Evolutionary conservation across 2,329 filamentous ascomycete species (phyloP), one percentile per base, ranked within the genome.

Genomic region (Ilyonectria mors-panacis): DNA sequence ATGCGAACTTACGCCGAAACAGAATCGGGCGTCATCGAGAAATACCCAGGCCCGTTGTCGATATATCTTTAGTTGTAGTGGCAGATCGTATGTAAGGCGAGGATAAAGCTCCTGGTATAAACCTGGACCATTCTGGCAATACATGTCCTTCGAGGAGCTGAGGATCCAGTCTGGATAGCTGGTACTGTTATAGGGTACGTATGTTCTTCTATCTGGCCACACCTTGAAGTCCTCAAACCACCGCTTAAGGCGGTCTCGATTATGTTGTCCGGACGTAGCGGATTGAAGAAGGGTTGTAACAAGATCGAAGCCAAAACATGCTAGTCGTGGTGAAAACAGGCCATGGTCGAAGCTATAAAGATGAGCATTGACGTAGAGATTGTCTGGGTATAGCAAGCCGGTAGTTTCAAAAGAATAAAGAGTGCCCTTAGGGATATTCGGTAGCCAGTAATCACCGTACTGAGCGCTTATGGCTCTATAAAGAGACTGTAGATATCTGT

Each of bases 41-140:
- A 73, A 56, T 0, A 30, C 61, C 70, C 63, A 69, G 6, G 68
- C 70, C 15, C 70, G 45, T 39, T 73, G 70, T 4, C 21, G 55
- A 1, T 50, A 65, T 15, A 69, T 64, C 0, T 8, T 4, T 13
- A 2, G 26, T 17, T 50, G 54, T 19, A 59, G n/a, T 5, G 35
- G 4, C 1, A 13, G 28, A 2, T 2, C 0, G n/a, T 23, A 2
- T 67, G 60, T 2, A 57, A 56, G 8, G 12, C 33, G 39, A 23
- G 6, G 17, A 7, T 19, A 54, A 17, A 54, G 30, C 5, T 21
- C 2, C 37, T 35, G 51, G 6, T 59, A 67, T 57, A 65, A 54
- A 4, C 53, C 53, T 9, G 61, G 21, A 13, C 12, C 57, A 9
- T 48, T 28, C 3, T 42, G 13, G n/a, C 35, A 26, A 26, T 37